Evolutionary conservation across 2,329 filamentous ascomycete genomes (phyloP).

Genomic region (Sclerotinia minor): DNA sequence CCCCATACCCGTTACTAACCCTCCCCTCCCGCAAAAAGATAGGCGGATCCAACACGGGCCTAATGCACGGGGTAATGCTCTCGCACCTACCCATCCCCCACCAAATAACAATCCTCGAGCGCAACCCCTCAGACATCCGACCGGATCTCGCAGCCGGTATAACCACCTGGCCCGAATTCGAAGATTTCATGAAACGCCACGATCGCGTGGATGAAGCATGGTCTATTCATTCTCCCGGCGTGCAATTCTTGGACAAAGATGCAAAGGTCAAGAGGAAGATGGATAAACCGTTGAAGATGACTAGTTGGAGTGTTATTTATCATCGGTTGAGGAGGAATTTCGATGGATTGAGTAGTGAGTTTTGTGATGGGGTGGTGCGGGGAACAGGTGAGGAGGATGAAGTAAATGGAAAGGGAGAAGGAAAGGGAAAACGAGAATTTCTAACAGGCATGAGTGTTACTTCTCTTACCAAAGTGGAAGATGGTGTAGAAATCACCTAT

Average conservation of each 20-base stretch:
- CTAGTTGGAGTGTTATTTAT: conserved; percentile 33
- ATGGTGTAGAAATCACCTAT: conserved; percentile 16
- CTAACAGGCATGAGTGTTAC: not conserved
- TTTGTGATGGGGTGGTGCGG: conserved; percentile 10
- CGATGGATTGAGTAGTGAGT: conserved; percentile 30
- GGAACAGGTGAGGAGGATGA: not conserved
- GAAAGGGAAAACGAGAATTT: not conserved
- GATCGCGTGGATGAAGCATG: conserved; percentile 11
- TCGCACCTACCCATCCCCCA: conserved; percentile 24
- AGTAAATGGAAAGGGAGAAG: no score
- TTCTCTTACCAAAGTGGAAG: not conserved
- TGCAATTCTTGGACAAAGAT: conserved; percentile 27
- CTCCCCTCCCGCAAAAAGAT: conserved; percentile 15
- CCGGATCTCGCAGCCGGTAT: conserved; percentile 32
- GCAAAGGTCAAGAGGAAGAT: conserved; percentile 25
- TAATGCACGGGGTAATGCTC: conserved; percentile 30
- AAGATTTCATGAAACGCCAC: conserved; percentile 15
- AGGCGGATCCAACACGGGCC: conserved; percentile 32
- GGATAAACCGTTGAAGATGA: conserved; percentile 14
- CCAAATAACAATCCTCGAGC: conserved; percentile 31
- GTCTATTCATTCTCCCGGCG: conserved; percentile 12
- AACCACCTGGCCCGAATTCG: conserved; percentile 25
- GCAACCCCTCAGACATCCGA: conserved; percentile 16
- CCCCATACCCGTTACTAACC: conserved; percentile 4
- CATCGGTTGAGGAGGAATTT: conserved; percentile 32